Base-by-base conservation (phyloP, 2,329 filamentous ascomycete species). In the Aspergillus pseudotamarii region DNA sequence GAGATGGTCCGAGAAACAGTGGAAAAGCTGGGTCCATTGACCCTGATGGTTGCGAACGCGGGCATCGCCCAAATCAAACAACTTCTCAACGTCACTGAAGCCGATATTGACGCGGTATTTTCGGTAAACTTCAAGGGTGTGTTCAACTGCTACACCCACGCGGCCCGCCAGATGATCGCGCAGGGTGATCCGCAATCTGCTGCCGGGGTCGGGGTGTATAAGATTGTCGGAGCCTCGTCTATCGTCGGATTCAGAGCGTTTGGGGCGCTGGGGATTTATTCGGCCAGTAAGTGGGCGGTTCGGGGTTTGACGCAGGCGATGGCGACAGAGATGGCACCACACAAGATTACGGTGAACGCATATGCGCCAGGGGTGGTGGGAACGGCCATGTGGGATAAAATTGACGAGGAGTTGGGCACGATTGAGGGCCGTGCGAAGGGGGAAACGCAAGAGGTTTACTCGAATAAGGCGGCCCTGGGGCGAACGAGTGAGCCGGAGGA, bases 351-450 rank as follows among this genome's bases (percentile, higher is more conserved):
- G 0, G 88, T 85, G 23, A 91, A 91, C 67, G 84, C 85, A 0
- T 91, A 90, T 69, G 88, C 87, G 0, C 89, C 89, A 0, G 89
- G 89, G 0, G 89, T 91, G 55, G 87, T 91, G 0, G 87, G 84
- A 0, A 90, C 88, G 0, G 79, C 81, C 0, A 91, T 91, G 88
- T 91, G 88, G 88, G 88, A 90, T 53, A 71, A 86, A 2, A 90
- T 91, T 59, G 89, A 91, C 64, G 84, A 86, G 65, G 84, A 84
- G 62, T 65, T 89, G 36, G 86, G 83, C 0, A 81, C 84, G 71
- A 80, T 81, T 61, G 79, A 75, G 1, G 87, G 84, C 0, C 76
- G 78, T 0, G 75, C 80, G 68, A 85, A 82, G 68, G 85, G 85
- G 2, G 82, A 85, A 28, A 84, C 81, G 16, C 84, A 88, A 60